phyloP scores from a whole-genome alignment of 768 basidiomycete species.

The Strobilomyces dryophilus region DNA sequence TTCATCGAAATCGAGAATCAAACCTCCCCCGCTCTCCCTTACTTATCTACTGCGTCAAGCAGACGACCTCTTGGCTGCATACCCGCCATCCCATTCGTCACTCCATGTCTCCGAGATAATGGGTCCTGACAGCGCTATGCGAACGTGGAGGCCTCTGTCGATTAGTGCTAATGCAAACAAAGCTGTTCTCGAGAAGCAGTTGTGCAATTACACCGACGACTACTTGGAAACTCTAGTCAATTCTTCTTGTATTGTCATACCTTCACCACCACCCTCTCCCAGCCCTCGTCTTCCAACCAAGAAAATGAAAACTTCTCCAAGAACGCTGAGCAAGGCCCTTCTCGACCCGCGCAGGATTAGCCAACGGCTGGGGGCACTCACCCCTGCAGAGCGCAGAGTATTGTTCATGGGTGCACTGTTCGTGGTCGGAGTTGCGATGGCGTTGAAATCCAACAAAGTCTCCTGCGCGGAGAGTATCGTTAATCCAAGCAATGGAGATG shows the following conservation, averaged over 20 bases:
- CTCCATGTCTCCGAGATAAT: slow-evolving; percentile 57
- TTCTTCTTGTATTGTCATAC: slow-evolving; percentile 23
- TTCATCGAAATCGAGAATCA: slow-evolving; percentile 10
- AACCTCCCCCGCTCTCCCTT: slow-evolving; percentile 36
- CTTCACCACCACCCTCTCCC: slow-evolving; percentile 25
- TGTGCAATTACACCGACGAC: slow-evolving; percentile 23
- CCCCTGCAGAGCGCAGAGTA: slow-evolving; percentile 24
- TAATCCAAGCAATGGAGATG: slow-evolving; percentile 14
- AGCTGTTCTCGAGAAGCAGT: slow-evolving; percentile 22
- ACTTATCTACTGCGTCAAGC: slow-evolving; percentile 51
- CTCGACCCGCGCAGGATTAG: slow-evolving; percentile 17
- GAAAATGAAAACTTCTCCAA: slow-evolving; percentile 17
- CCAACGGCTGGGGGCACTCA: slow-evolving; percentile 24
- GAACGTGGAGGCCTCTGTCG: slow-evolving; percentile 54
- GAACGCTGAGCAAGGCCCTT: slow-evolving; percentile 2
- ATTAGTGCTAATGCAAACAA: slow-evolving; percentile 13
- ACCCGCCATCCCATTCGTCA: slow-evolving; percentile 56
- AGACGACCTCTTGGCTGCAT: slow-evolving; percentile 53
- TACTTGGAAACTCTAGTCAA: slow-evolving; percentile 24
- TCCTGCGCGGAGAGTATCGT: slow-evolving; percentile 13
- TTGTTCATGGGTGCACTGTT: slow-evolving; percentile 64
- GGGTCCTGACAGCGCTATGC: slow-evolving; percentile 74
- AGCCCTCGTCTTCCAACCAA: slow-evolving; percentile 11
- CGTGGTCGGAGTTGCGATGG: slow-evolving; percentile 67
- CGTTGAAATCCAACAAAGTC: slow-evolving; percentile 26